Percentiles rank a stretch among this genome's conserved stretches.
Evolutionary conservation across 352 stramenopile genomes (phyloP).

Genomic region (Pythium aquatile): DNA sequence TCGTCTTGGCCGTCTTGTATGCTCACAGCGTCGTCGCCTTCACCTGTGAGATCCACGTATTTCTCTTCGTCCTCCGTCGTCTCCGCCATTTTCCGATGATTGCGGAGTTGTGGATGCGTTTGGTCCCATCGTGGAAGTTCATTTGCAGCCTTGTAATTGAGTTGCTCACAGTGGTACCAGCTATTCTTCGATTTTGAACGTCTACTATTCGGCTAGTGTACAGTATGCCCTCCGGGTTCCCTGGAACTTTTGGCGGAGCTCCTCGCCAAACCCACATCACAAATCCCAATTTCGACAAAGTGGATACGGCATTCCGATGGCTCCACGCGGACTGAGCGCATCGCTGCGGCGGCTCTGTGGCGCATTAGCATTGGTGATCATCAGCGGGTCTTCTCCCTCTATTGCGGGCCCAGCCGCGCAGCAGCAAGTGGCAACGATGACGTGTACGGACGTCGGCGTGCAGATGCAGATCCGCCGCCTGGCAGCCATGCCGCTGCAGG

Average conservation of each 20-base stretch:
- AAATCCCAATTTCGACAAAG: neutral
- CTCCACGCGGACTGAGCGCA: neutral
- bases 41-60: slow-evolving; percentile 12
- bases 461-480: slow-evolving; percentile 10
- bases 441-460: slow-evolving; percentile 21
- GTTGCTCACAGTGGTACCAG: neutral
- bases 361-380: neutral
- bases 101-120: neutral
- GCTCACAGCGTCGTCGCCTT: slow-evolving; percentile 12
- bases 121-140: neutral
- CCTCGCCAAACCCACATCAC: neutral
- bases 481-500: slow-evolving; percentile 22
- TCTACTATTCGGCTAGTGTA: neutral
- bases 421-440: neutral
- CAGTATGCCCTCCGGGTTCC: neutral
- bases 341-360: neutral
- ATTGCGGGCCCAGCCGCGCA: neutral
- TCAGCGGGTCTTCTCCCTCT: neutral
- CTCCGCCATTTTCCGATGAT: slow-evolving; percentile 9
- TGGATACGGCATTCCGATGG: neutral
- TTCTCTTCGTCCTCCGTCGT: slow-evolving; percentile 10
- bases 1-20: slow-evolving; percentile 22
- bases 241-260: slow-evolving; percentile 14
- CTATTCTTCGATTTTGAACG: neutral
- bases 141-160: slow-evolving; percentile 5